A percentile compares a stretch with the other conserved stretches of the same genome.
These are phyloP conservation scores for Xylariomycetidae sp. DNA, from an alignment of 2,329 filamentous ascomycete genomes.

Conservation along the genomic window DNA sequence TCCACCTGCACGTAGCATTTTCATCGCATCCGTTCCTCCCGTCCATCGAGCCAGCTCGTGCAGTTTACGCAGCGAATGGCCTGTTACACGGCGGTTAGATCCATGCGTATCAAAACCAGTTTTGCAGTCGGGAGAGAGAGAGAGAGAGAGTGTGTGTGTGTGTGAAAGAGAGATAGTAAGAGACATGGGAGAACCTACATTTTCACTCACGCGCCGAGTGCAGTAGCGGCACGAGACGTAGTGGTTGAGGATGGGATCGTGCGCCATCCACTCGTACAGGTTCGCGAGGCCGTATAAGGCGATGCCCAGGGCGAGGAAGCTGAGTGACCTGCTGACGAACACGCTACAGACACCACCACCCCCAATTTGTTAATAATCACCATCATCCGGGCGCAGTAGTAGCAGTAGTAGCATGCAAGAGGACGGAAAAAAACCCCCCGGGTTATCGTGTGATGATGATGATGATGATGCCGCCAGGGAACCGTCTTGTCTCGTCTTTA, in stretches of 20 bases:
- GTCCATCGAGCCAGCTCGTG: constrained; percentile 53
- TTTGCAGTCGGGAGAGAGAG: not conserved
- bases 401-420: no score
- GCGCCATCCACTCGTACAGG: constrained; percentile 55
- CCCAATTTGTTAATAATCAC: no score
- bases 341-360: no score
- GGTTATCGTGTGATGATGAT: no score
- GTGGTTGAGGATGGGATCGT: constrained; percentile 67
- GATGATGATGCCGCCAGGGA: no score
- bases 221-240: constrained; percentile 66
- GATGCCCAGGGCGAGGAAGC: constrained; percentile 62
- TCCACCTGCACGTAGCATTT: not conserved
- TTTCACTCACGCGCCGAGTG: constrained; percentile 28
- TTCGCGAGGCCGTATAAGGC: constrained; percentile 61
- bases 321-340: constrained; percentile 61
- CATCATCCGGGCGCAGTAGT: no score
- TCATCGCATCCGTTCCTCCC: constrained; percentile 38
- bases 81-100: no score
- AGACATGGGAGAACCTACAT: constrained; percentile 19
- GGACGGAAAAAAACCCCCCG: not conserved
- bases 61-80: constrained; percentile 50
- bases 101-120: no score
- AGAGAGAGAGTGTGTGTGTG: not conserved
- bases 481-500: constrained; percentile 6
- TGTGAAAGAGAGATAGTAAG: no score